Conservation (phyloP, 495 filamentous ascomycete genomes). For the Tricharina praecox region DNA sequence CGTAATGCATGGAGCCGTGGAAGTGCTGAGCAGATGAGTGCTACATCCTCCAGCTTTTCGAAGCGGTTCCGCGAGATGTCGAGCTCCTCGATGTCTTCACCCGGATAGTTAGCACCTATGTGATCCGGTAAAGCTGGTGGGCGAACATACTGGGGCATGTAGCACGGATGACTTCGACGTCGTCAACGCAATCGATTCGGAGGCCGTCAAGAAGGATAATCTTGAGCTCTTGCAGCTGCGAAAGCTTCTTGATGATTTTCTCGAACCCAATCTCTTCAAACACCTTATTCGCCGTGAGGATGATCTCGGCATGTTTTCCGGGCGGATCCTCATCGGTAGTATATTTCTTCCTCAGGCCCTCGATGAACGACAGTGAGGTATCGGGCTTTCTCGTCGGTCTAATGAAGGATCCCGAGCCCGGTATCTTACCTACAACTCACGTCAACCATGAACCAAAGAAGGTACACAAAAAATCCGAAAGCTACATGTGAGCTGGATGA, state of each 20-base stretch:
- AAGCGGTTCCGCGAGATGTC: constrained; percentile 79
- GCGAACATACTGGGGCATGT: constrained; percentile 33
- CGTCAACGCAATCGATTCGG: constrained; percentile 36
- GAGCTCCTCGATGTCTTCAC: constrained; percentile 52
- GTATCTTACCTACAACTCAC: constrained; percentile 42
- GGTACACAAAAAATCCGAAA: no score
- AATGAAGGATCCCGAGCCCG: constrained; percentile 69
- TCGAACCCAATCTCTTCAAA: constrained; percentile 94
- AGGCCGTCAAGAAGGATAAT: constrained; percentile 69
- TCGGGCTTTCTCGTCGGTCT: constrained; percentile 58
- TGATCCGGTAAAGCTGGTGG: background rate
- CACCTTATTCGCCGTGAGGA: constrained; percentile 61
- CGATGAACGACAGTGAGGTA: constrained; percentile 49
- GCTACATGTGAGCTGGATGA: no score
- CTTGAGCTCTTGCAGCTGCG: constrained; percentile 56
- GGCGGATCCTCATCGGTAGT: constrained; percentile 30
- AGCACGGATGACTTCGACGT: constrained; percentile 29
- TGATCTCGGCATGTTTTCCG: constrained; percentile 31
- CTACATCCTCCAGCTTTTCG: constrained; percentile 44
- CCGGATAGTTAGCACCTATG: no score
- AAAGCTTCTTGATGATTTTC: constrained; percentile 66
- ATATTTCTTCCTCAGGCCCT: constrained; percentile 72
- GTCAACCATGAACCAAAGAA: no score
- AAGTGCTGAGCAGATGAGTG: constrained; percentile 51
- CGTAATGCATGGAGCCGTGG: constrained; percentile 44